A percentile compares a stretch with the other conserved stretches of the same genome.
These are phyloP conservation scores for Suhomyces coccinellae DNA, from an alignment of 1,139 yeast genomes.

Conservation along the genomic window DNA sequence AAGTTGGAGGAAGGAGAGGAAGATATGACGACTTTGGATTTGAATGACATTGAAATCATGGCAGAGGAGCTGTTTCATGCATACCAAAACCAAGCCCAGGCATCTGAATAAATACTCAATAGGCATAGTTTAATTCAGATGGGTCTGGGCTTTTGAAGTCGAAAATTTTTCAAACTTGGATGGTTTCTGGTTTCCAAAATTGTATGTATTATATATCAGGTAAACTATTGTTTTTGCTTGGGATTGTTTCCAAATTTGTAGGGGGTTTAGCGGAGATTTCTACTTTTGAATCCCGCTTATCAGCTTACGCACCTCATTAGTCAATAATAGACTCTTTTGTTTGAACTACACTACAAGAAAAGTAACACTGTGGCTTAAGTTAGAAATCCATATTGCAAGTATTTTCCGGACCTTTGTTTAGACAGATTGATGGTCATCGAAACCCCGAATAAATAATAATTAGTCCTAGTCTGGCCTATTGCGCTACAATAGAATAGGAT, in stretches of 20 bases:
- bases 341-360: not conserved
- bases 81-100: slow-evolving; percentile 10
- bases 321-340: not conserved
- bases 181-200: not conserved
- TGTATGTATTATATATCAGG: not conserved
- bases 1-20: slow-evolving; percentile 28
- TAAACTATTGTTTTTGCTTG: too few species aligned
- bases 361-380: not conserved
- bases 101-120: not conserved
- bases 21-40: slow-evolving; percentile 43
- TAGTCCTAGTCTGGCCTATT: not conserved
- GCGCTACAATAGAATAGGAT: not conserved
- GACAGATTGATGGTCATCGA: not conserved
- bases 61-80: slow-evolving; percentile 50
- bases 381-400: too few species aligned
- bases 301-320: not conserved
- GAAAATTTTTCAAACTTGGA: too few species aligned
- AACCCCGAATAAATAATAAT: not conserved
- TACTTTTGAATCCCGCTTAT: not conserved
- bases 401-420: not conserved
- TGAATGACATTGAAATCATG: slow-evolving; percentile 54
- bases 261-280: too few species aligned
- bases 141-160: not conserved
- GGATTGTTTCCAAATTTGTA: too few species aligned
- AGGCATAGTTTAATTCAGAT: not conserved